Conservation (phyloP, 208 protist species). For the Leishmania turanica region DNA sequence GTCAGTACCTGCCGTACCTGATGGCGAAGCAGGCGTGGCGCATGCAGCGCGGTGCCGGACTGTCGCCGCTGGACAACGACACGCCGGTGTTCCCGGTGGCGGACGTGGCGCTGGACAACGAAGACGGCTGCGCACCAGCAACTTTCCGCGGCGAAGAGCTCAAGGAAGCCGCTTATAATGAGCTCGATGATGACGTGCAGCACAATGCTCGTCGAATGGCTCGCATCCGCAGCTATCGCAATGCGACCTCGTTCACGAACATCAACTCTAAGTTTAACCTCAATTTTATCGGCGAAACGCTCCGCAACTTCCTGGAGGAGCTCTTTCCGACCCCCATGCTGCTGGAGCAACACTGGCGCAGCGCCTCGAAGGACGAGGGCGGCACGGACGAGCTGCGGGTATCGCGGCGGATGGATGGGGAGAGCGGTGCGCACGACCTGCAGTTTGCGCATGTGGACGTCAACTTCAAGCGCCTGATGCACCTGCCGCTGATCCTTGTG, state of each 20-base stretch:
- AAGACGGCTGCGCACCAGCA: slow-evolving; percentile 24
- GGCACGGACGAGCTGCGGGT: not conserved
- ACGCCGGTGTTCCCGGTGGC: slow-evolving; percentile 18
- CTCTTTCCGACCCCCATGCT: slow-evolving; percentile 23
- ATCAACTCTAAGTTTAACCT: slow-evolving; percentile 25
- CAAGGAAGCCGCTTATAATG: slow-evolving; percentile 10
- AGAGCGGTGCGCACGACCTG: not conserved
- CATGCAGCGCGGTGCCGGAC: slow-evolving; percentile 4
- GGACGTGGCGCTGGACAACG: slow-evolving; percentile 27
- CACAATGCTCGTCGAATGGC: not conserved
- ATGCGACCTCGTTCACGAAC: slow-evolving; percentile 6
- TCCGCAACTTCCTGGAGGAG: slow-evolving; percentile 20
- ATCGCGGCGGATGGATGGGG: not conserved
- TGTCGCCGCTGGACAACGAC: not conserved
- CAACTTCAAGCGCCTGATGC: slow-evolving; percentile 8
- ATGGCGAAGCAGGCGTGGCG: slow-evolving; percentile 29
- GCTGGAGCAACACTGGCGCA: slow-evolving; percentile 10
- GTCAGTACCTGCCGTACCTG: slow-evolving; percentile 28
- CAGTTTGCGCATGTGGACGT: not conserved
- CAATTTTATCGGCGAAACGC: not conserved
- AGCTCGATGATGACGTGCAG: slow-evolving; percentile 9
- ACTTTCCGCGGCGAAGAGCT: slow-evolving; percentile 8
- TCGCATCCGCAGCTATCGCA: slow-evolving; percentile 6
- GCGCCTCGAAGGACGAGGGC: not conserved
- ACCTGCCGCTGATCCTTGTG: slow-evolving; percentile 18